These are phyloP conservation scores for Cystobasidiaceae sp. DNA, from an alignment of 1,284 basidiomycete genomes.

Conservation along the genomic window DNA sequence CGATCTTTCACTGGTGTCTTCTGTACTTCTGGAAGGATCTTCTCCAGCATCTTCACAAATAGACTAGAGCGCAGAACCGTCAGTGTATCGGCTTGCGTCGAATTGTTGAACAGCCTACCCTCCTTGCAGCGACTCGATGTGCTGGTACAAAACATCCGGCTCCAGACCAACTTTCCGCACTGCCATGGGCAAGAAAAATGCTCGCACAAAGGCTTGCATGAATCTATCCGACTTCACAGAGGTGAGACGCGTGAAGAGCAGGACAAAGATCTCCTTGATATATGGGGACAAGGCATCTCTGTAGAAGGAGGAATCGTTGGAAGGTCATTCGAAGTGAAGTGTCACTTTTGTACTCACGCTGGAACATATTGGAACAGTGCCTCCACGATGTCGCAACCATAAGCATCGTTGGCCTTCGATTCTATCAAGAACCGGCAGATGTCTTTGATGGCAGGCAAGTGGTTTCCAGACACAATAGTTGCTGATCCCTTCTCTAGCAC, in stretches of 20 bases:
- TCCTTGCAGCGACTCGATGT: conserved; percentile 77
- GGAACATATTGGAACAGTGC: conserved; percentile 68
- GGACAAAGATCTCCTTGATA: conserved; percentile 71
- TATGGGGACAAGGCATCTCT: conserved; percentile 67
- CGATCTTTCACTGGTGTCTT: conserved; percentile 75
- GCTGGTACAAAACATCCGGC: conserved; percentile 70
- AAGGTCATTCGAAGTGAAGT: background rate
- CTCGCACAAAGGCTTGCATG: conserved; percentile 74
- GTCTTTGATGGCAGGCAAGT: conserved; percentile 74
- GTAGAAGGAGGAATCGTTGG: background rate
- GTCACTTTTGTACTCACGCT: conserved; percentile 54
- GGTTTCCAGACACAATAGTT: conserved; percentile 66
- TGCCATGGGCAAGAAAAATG: conserved; percentile 69
- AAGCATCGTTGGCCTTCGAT: conserved; percentile 80
- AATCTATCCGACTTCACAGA: conserved; percentile 84
- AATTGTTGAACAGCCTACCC: conserved; percentile 54
- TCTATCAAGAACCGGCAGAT: conserved; percentile 83
- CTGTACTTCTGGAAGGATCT: conserved; percentile 74
- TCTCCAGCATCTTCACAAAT: conserved; percentile 73
- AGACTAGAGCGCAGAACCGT: conserved; percentile 55
- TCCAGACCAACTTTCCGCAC: conserved; percentile 65
- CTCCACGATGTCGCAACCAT: conserved; percentile 85
- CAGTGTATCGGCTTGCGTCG: conserved; percentile 3
- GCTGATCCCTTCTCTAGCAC: conserved; percentile 68
- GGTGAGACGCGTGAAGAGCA: conserved; percentile 78